Evolutionary conservation across 2,329 filamentous ascomycete genomes (phyloP).

Genomic region (Aspergillus arachidicola): DNA sequence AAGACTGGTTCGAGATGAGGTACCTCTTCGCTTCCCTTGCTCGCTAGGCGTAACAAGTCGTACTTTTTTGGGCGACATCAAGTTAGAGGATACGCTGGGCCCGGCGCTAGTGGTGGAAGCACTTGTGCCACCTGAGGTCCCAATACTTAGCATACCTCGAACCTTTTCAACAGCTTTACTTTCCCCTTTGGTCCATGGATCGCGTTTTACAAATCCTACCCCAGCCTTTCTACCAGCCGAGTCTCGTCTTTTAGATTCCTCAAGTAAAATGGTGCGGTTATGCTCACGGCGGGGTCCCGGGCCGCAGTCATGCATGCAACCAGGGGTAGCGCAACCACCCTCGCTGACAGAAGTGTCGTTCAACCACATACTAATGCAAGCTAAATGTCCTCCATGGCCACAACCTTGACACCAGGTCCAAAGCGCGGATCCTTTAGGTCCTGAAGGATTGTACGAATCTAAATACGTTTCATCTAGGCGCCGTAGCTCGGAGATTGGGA

Average conservation of each 20-base stretch:
- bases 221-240: conserved; percentile 37
- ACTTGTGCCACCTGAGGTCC: conserved; percentile 27
- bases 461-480: conserved; percentile 20
- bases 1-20: conserved; percentile 25
- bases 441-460: conserved; percentile 28
- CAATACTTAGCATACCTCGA: conserved; percentile 44
- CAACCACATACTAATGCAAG: conserved; percentile 61
- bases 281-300: conserved; percentile 50
- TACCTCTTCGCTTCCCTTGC: conserved; percentile 34
- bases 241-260: conserved; percentile 37
- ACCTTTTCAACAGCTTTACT: conserved; percentile 51
- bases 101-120: conserved; percentile 24
- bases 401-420: conserved; percentile 64
- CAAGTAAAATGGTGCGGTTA: conserved; percentile 36
- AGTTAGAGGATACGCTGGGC: conserved; percentile 33
- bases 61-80: conserved; percentile 48
- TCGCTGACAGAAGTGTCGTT: conserved; percentile 50
- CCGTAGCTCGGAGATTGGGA: conserved; percentile 29
- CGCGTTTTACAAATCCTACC: conserved; percentile 44
- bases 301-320: conserved; percentile 63
- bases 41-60: conserved; percentile 48
- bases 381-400: conserved; percentile 62
- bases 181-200: conserved; percentile 47
- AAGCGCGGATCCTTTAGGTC: conserved; percentile 42
- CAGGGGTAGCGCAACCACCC: conserved; percentile 60